These are phyloP conservation scores for Colletotrichum sp. DNA, from an alignment of 2,329 filamentous ascomycete species.

Conservation along the genomic window DNA sequence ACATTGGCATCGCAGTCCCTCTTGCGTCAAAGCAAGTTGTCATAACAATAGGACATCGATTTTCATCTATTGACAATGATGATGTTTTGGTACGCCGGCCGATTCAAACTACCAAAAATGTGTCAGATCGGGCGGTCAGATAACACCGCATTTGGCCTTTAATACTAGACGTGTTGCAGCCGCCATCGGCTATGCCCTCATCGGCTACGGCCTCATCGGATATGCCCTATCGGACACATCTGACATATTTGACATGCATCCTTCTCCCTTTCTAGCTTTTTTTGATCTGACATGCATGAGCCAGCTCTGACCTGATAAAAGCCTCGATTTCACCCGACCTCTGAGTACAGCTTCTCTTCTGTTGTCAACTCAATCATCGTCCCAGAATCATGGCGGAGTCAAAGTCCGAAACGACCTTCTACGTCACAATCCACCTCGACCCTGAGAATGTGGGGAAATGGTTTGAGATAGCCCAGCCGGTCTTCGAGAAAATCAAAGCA, in stretches of 20 bases:
- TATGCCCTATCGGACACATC: not conserved
- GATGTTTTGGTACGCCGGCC: not conserved
- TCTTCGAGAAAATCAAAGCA: slow-evolving; percentile 42
- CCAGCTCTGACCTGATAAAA: not conserved
- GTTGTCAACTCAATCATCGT: not conserved
- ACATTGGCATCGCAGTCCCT: not conserved
- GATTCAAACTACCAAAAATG: too few relatives aligned
- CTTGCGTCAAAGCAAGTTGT: accelerated
- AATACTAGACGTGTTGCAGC: not conserved
- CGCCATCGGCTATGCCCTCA: not conserved
- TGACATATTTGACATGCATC: not conserved
- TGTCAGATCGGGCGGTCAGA: not conserved
- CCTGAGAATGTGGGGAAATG: not conserved
- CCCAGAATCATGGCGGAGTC: not conserved
- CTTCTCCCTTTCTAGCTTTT: too few relatives aligned
- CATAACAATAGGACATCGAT: not conserved
- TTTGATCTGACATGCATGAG: not conserved
- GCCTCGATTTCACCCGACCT: not conserved
- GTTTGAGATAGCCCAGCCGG: slow-evolving; percentile 27
- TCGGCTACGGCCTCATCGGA: not conserved
- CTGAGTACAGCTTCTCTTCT: not conserved
- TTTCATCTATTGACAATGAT: not conserved
- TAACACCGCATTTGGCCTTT: not conserved
- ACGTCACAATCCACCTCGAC: not conserved
- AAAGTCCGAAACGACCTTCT: not conserved